These are phyloP conservation scores for Elasticomyces elasticus DNA, from an alignment of 495 filamentous ascomycete species.

Conservation along the genomic window DNA sequence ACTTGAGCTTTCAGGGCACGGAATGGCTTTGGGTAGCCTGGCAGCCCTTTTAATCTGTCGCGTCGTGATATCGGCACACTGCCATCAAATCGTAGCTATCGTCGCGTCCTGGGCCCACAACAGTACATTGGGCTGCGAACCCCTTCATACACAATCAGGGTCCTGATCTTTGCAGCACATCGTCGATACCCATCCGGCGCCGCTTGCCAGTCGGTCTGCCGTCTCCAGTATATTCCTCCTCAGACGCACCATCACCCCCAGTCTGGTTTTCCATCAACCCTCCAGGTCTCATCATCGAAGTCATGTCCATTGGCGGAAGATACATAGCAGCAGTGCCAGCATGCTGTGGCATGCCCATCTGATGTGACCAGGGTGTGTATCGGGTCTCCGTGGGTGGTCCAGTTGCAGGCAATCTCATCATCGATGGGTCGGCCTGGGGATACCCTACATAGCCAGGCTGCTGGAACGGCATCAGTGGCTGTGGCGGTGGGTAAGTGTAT, in stretches of 20 bases:
- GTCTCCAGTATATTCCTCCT: conserved; percentile 6
- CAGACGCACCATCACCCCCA: conserved; percentile 1
- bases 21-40: too few species aligned
- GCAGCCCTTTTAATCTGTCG: background rate
- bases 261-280: background rate
- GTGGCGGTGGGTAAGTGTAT: background rate
- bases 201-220: conserved; percentile 13
- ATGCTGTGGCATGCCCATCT: background rate
- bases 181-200: conserved; percentile 18
- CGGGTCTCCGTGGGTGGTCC: conserved; percentile 10
- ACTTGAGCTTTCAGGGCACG: too few species aligned
- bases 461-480: background rate
- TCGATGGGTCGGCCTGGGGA: background rate
- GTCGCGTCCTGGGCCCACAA: background rate
- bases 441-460: background rate
- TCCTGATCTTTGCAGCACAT: conserved; percentile 17
- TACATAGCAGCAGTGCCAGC: background rate
- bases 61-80: background rate
- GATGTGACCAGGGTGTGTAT: conserved; percentile 7
- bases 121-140: background rate
- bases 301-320: conserved; percentile 9
- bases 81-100: background rate
- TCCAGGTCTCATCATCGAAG: background rate
- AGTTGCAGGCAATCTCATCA: background rate
- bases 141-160: background rate